These are phyloP conservation scores for Penicillium thymicola DNA, from an alignment of 2,329 filamentous ascomycete species.

Conservation along the genomic window DNA sequence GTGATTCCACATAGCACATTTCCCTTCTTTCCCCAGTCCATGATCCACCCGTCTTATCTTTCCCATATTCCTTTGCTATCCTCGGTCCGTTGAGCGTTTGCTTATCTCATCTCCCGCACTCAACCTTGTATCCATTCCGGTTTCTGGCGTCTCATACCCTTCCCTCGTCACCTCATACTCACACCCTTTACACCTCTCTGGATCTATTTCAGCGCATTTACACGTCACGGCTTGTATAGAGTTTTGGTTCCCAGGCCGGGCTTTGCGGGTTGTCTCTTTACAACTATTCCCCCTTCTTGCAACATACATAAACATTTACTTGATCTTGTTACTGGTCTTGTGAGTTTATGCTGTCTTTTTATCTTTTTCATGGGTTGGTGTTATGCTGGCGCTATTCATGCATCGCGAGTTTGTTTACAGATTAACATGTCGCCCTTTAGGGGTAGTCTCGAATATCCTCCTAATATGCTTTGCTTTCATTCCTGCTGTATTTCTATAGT, in stretches of 20 bases:
- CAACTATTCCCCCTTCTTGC: constrained; percentile 16
- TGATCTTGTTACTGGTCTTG: constrained; percentile 3
- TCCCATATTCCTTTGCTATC: background rate
- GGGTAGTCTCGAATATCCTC: background rate
- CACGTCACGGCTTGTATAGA: constrained; percentile 25
- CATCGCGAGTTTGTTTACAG: constrained; percentile 6
- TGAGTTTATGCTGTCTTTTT: constrained; percentile 1
- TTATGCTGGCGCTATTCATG: constrained; percentile 14
- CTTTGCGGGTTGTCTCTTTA: constrained; percentile 12
- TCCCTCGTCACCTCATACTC: background rate
- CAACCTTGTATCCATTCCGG: constrained; percentile 6
- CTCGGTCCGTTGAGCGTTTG: constrained; percentile 6
- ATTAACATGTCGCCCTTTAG: background rate
- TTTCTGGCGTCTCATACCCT: constrained; percentile 20
- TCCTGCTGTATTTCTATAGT: background rate
- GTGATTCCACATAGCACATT: background rate
- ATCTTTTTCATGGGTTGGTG: constrained; percentile 19
- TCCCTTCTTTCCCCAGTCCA: background rate
- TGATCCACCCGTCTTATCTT: background rate
- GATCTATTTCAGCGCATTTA: constrained; percentile 19
- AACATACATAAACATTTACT: constrained; percentile 22
- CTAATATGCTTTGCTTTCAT: background rate
- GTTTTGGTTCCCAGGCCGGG: constrained; percentile 16
- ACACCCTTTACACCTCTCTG: constrained; percentile 4
- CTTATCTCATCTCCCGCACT: constrained; percentile 1